Evolutionary conservation across 1,139 yeast genomes (phyloP).

Genomic region (Diutina mesorugosa): DNA sequence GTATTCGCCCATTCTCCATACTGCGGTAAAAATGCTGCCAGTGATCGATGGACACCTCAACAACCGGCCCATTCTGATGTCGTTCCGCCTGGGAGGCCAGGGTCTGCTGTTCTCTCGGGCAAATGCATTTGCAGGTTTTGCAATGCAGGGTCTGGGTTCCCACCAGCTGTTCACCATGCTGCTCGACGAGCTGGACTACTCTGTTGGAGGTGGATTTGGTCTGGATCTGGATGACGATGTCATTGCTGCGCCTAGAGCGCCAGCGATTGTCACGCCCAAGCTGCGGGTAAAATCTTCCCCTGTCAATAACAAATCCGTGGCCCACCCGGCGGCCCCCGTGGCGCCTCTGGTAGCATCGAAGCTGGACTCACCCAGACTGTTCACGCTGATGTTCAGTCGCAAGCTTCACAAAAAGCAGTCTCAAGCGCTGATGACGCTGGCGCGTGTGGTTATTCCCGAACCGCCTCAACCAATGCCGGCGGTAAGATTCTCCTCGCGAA

Average conservation of each 20-base stretch:
- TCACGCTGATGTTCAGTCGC: slow-evolving; percentile 18
- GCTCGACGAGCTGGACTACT: not conserved
- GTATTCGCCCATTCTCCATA: not conserved
- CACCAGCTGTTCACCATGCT: not conserved
- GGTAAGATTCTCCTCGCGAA: slow-evolving; percentile 76
- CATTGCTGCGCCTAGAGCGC: not conserved
- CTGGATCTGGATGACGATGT: not conserved
- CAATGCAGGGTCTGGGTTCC: not conserved
- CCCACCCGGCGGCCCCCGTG: not conserved
- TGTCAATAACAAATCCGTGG: not conserved
- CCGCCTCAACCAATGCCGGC: slow-evolving; percentile 8
- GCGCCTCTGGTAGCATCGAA: not conserved
- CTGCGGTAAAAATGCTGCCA: slow-evolving; percentile 2
- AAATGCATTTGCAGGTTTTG: not conserved
- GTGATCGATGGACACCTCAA: not conserved
- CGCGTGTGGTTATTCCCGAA: slow-evolving; percentile 3
- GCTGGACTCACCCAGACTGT: slow-evolving; percentile 14
- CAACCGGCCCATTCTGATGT: slow-evolving; percentile 1
- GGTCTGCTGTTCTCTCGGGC: not conserved
- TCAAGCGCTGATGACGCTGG: slow-evolving; percentile 6
- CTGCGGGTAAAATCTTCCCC: not conserved
- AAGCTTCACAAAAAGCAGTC: slow-evolving; percentile 11
- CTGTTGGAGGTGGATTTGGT: slow-evolving; percentile 1
- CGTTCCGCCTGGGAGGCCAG: not conserved
- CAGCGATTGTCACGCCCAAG: not conserved